phyloP scores from a whole-genome alignment of 306 rosid species.

The Dalbergia cultrata region DNA sequence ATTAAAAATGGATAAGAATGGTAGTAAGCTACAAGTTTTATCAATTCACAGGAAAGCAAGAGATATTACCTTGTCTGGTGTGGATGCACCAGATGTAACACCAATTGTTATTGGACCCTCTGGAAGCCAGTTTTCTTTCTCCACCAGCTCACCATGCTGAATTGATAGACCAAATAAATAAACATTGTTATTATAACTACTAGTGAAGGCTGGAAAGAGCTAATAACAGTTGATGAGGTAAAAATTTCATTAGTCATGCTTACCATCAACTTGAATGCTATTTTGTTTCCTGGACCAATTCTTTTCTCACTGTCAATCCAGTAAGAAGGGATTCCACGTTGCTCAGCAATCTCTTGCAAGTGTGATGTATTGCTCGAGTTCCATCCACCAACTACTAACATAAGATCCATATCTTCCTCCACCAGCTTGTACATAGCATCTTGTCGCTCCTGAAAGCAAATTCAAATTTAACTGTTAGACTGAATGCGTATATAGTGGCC shows the following conservation, averaged over 20 bases:
- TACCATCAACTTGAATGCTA: conserved; percentile 82
- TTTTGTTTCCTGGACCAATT: conserved; percentile 96
- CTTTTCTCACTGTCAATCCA: conserved; percentile 95
- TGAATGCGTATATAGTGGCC: neutral
- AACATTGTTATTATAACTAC: conserved; percentile 4
- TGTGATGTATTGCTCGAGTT: conserved; percentile 97
- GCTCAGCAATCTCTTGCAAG: conserved; percentile 98
- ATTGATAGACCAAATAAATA: conserved; percentile 23
- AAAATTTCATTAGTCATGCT: conserved; percentile 43
- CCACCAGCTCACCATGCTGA: conserved; percentile 96
- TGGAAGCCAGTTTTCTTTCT: conserved; percentile 89
- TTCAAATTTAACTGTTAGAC: conserved; percentile 27
- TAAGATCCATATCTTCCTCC: conserved; percentile 79
- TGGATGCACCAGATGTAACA: conserved; percentile 97
- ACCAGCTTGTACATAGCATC: conserved; percentile 99
- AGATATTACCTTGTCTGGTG: conserved; percentile 94
- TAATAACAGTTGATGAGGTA: conserved; percentile 17
- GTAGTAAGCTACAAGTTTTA: conserved; percentile 31
- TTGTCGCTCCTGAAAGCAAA: conserved; percentile 84
- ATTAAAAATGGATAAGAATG: conserved; percentile 29
- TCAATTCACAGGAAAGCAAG: conserved; percentile 13
- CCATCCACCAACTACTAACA: conserved; percentile 96
- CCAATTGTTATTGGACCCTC: conserved; percentile 88
- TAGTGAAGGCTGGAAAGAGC: conserved; percentile 18
- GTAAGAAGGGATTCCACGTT: conserved; percentile 90